Conservation (phyloP, 2,329 filamentous ascomycete species). For the Raffaelea albimanens region DNA sequence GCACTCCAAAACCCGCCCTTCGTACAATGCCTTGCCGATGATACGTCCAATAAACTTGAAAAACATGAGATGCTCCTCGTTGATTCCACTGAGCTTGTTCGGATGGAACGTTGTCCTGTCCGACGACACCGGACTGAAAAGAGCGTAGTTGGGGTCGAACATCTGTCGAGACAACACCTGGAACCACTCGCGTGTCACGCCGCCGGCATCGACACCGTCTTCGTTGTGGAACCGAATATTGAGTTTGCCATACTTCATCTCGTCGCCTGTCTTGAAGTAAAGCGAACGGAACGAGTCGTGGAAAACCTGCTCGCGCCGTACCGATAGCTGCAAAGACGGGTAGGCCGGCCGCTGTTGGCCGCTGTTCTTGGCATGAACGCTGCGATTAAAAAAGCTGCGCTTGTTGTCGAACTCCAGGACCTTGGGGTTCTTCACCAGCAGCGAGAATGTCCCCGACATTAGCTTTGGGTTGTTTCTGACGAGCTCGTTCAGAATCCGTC, state of each 20-base stretch:
- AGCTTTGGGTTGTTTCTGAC: slow-evolving; percentile 94
- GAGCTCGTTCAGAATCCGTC: slow-evolving; percentile 94
- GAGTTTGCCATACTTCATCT: slow-evolving; percentile 98
- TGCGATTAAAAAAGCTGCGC: slow-evolving; percentile 95
- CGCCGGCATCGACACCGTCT: slow-evolving; percentile 94
- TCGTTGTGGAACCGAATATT: slow-evolving; percentile 96
- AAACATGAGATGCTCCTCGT: slow-evolving; percentile 91
- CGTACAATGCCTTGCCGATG: slow-evolving; percentile 96
- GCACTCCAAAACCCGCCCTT: slow-evolving; percentile 90
- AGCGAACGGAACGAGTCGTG: slow-evolving; percentile 97
- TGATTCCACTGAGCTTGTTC: slow-evolving; percentile 87
- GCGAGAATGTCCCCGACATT: slow-evolving; percentile 95
- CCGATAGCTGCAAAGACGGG: slow-evolving; percentile 71
- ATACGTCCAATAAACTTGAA: slow-evolving; percentile 99
- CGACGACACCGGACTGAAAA: slow-evolving; percentile 93
- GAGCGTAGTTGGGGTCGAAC: slow-evolving; percentile 96
- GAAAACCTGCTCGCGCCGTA: slow-evolving; percentile 93
- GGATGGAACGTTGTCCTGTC: slow-evolving; percentile 98
- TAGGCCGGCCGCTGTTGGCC: slow-evolving; percentile 52
- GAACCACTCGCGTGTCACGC: slow-evolving; percentile 98
- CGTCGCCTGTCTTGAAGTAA: slow-evolving; percentile 91
- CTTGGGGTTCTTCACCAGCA: slow-evolving; percentile 96
- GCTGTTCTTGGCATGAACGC: slow-evolving; percentile 63
- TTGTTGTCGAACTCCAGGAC: slow-evolving; percentile 99
- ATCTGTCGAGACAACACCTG: slow-evolving; percentile 94